These are phyloP conservation scores for Penicillium robsamsonii DNA, from an alignment of 495 filamentous ascomycete species.

Conservation along the genomic window DNA sequence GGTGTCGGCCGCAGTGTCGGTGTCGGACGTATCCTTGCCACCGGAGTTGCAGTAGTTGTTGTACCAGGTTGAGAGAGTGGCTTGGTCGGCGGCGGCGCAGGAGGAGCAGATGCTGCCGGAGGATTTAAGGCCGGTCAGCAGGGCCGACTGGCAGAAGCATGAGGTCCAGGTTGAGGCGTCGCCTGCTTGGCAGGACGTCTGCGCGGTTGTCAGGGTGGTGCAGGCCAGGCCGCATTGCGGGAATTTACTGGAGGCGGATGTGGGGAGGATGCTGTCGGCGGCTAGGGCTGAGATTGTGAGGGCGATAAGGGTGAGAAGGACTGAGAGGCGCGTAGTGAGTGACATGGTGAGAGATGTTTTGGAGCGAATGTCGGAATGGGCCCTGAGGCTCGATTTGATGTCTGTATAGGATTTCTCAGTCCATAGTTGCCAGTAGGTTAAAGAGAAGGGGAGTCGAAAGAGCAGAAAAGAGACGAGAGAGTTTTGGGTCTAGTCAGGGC, in stretches of 20 bases:
- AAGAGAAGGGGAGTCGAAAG: neutral
- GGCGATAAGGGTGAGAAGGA: conserved; percentile 1
- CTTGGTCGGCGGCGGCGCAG: conserved; percentile 32
- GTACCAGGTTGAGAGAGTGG: conserved; percentile 51
- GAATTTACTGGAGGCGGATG: conserved; percentile 38
- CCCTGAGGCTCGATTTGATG: conserved; percentile 1
- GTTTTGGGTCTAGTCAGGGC: conserved; percentile 7
- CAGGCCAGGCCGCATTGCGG: conserved; percentile 53
- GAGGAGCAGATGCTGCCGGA: conserved; percentile 39
- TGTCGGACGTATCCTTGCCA: conserved; percentile 19
- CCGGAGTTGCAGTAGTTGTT: conserved; percentile 38
- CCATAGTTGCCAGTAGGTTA: neutral
- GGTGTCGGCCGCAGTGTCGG: conserved; percentile 17
- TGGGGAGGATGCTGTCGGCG: conserved; percentile 30
- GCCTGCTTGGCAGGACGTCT: conserved; percentile 41
- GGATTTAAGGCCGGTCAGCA: conserved; percentile 40
- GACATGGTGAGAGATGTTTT: neutral
- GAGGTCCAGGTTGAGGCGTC: conserved; percentile 43
- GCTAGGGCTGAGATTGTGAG: conserved; percentile 13
- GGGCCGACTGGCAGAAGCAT: conserved; percentile 55
- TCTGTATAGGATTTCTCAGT: neutral
- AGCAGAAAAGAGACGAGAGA: neutral
- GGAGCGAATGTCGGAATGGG: neutral
- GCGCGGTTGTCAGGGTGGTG: conserved; percentile 42
- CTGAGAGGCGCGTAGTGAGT: conserved; percentile 5